Evolutionary conservation across 768 basidiomycete species (phyloP).

Genomic region (Termitomyces sp.): DNA sequence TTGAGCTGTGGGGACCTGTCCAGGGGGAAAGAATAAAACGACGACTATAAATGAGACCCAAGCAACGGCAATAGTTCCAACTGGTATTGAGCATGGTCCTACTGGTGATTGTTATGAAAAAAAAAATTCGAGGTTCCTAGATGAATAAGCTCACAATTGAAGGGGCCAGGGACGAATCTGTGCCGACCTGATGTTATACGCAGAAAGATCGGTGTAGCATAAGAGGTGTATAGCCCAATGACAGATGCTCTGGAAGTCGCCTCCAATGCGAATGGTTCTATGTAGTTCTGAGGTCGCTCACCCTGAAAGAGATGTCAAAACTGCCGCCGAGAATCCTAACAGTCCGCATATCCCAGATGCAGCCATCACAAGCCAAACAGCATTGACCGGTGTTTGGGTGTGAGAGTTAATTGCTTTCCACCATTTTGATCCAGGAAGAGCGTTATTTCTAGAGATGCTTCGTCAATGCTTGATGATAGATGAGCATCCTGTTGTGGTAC

Average conservation of each 20-base stretch:
- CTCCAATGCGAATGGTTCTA: neutral
- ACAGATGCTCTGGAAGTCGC: constrained; percentile 57
- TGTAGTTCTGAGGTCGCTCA: neutral
- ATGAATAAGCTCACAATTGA: neutral
- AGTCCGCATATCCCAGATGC: constrained; percentile 55
- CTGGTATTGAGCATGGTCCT: neutral
- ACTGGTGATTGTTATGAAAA: neutral
- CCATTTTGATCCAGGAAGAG: constrained; percentile 67
- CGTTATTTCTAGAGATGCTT: constrained; percentile 49
- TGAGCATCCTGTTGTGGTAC: neutral
- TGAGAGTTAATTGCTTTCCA: constrained; percentile 60
- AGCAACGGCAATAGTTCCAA: neutral
- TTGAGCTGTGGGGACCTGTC: neutral
- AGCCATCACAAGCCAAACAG: constrained; percentile 71
- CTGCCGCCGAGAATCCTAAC: constrained; percentile 62
- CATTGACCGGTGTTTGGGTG: constrained; percentile 71
- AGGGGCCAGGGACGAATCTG: constrained; percentile 48
- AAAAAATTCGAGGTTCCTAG: neutral
- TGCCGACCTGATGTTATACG: constrained; percentile 67
- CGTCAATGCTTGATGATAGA: neutral
- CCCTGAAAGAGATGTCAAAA: constrained; percentile 44
- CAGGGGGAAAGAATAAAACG: neutral
- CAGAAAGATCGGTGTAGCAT: constrained; percentile 65
- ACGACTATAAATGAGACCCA: neutral
- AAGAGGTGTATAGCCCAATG: constrained; percentile 68